These are phyloP conservation scores for Hirschioporus abietinus DNA, from an alignment of 768 basidiomycete species.

Conservation along the genomic window DNA sequence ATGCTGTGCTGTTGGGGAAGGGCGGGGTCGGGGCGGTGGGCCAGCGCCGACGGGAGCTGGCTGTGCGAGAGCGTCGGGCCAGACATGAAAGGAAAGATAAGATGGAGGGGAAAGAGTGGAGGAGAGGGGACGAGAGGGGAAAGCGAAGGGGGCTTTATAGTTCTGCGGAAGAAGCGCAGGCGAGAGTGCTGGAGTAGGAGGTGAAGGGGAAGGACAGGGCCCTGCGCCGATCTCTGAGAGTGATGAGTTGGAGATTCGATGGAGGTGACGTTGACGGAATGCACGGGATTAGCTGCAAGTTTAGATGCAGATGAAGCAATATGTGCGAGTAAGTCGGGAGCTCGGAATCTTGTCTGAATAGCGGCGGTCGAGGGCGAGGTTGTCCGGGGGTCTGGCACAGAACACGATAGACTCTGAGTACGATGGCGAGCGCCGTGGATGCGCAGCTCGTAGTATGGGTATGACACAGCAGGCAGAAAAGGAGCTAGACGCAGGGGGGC, in stretches of 20 bases:
- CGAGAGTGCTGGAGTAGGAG: not conserved
- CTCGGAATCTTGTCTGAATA: not conserved
- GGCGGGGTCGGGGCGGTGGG: not conserved
- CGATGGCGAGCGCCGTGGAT: no score
- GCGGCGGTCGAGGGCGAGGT: not conserved
- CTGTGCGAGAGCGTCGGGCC: constrained; percentile 1
- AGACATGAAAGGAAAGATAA: constrained; percentile 3
- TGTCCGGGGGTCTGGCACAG: not conserved
- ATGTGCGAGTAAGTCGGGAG: not conserved
- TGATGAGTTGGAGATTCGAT: not conserved
- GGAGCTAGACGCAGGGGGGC: no score
- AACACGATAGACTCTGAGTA: no score
- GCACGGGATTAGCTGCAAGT: not conserved
- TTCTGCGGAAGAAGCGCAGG: not conserved
- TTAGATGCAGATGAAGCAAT: no score
- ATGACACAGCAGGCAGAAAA: no score
- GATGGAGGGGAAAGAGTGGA: constrained; percentile 6
- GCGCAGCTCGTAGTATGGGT: no score
- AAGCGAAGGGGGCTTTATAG: not conserved
- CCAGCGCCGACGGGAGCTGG: not conserved
- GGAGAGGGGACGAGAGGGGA: constrained; percentile 1
- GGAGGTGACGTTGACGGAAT: not conserved
- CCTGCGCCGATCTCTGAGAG: not conserved
- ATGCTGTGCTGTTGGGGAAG: not conserved
- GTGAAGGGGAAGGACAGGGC: no score